Evolutionary conservation across 345 rosid genomes (phyloP).

Genomic region (Salix suchowensis): DNA sequence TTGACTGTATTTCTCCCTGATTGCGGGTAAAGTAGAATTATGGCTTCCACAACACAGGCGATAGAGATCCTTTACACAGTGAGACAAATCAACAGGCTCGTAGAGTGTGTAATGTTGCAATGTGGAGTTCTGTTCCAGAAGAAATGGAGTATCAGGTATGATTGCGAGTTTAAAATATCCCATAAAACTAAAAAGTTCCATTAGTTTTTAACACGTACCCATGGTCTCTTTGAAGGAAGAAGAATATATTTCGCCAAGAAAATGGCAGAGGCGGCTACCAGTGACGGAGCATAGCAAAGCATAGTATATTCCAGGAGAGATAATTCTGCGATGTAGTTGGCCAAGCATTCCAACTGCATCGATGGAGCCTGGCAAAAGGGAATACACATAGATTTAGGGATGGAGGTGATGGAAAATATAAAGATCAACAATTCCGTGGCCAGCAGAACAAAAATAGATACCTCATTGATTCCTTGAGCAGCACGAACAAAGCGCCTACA

Average conservation of each 20-base stretch:
- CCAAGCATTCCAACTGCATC: slow-evolving; percentile 74
- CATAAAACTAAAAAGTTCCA: not conserved
- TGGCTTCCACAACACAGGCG: slow-evolving; percentile 47
- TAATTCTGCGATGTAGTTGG: slow-evolving; percentile 68
- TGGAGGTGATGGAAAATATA: not conserved
- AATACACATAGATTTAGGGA: not conserved
- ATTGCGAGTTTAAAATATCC: not conserved
- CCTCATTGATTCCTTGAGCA: slow-evolving; percentile 78
- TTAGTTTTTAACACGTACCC: slow-evolving; percentile 44
- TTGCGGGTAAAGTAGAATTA: slow-evolving; percentile 54
- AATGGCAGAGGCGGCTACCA: slow-evolving; percentile 82
- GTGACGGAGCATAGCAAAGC: slow-evolving; percentile 74
- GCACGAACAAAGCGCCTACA: slow-evolving; percentile 83
- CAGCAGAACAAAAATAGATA: slow-evolving; percentile 21
- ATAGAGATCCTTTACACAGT: slow-evolving; percentile 70
- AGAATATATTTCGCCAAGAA: slow-evolving; percentile 71
- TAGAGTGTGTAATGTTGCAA: slow-evolving; percentile 84
- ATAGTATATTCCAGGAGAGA: slow-evolving; percentile 74
- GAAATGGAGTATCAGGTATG: not conserved
- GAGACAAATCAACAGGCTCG: slow-evolving; percentile 53
- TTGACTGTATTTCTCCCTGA: slow-evolving; percentile 83
- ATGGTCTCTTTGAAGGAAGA: slow-evolving; percentile 69
- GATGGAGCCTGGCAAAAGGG: slow-evolving; percentile 42
- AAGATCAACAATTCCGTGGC: not conserved
- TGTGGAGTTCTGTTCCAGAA: slow-evolving; percentile 53